These are phyloP conservation scores for Naganishia sp. DNA, from an alignment of 1,284 basidiomycete genomes.

Conservation along the genomic window DNA sequence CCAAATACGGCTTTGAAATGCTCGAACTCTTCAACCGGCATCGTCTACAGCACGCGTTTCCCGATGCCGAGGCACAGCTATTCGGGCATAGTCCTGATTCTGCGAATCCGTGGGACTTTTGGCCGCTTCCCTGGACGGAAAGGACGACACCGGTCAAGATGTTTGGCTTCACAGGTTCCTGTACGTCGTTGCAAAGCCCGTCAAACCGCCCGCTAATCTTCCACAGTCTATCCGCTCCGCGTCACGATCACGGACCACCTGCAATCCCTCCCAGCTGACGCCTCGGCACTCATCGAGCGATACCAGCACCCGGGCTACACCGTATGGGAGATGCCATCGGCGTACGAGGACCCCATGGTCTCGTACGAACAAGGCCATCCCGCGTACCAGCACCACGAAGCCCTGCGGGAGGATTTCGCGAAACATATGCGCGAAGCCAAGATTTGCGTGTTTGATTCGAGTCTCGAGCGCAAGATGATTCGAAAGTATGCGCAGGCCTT, in stretches of 20 bases:
- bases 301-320: constrained; percentile 51
- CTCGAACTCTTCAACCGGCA: constrained; percentile 50
- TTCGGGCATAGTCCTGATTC: constrained; percentile 54
- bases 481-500: constrained; percentile 53
- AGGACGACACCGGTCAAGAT: constrained; percentile 46
- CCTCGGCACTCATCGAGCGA: constrained; percentile 38
- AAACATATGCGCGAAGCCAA: constrained; percentile 47
- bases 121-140: constrained; percentile 44
- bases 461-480: constrained; percentile 53
- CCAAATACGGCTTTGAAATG: constrained; percentile 54
- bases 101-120: constrained; percentile 54
- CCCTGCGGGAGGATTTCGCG: constrained; percentile 48
- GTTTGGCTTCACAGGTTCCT: constrained; percentile 51
- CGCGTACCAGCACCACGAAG: constrained; percentile 44
- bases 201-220: background rate
- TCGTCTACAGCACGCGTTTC: constrained; percentile 43
- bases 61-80: constrained; percentile 47
- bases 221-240: constrained; percentile 52
- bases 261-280: constrained; percentile 16
- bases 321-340: constrained; percentile 39
- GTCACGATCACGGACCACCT: constrained; percentile 44
- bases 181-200: constrained; percentile 35
- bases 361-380: constrained; percentile 46
- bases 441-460: constrained; percentile 54
- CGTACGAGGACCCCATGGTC: constrained; percentile 42